phyloP scores from a whole-genome alignment of 352 stramenopile genomes.

The Blastocystis sp. region DNA sequence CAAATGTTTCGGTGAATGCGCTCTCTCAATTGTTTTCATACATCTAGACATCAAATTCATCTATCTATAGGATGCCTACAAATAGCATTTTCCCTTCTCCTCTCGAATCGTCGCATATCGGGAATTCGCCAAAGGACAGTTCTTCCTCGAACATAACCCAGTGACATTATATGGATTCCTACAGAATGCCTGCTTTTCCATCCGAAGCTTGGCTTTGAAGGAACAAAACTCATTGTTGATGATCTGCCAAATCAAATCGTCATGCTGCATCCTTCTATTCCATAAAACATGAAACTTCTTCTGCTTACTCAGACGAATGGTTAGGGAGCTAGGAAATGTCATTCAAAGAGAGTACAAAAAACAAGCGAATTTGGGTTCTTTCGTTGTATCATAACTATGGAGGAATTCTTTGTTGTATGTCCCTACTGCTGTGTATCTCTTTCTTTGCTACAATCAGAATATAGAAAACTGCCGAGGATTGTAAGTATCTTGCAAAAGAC shows the following conservation, averaged over 20 bases:
- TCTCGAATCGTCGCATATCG: slow-evolving; percentile 94
- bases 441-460: background rate
- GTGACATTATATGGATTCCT: slow-evolving; percentile 92
- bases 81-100: slow-evolving; percentile 83
- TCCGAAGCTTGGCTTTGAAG: slow-evolving; percentile 86
- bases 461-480: slow-evolving; percentile 44
- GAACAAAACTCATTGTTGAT: slow-evolving; percentile 97
- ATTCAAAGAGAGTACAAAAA: background rate
- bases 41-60: background rate
- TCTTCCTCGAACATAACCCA: slow-evolving; percentile 87
- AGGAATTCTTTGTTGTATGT: slow-evolving; percentile 38
- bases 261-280: slow-evolving; percentile 77
- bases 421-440: background rate
- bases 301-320: background rate
- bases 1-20: slow-evolving; percentile 92
- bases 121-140: slow-evolving; percentile 92
- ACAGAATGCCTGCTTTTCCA: slow-evolving; percentile 86
- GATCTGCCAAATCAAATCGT: slow-evolving; percentile 97
- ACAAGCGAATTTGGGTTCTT: background rate
- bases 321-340: slow-evolving; percentile 11
- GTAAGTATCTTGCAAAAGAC: slow-evolving; percentile 47
- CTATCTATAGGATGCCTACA: slow-evolving; percentile 10
- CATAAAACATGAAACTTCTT: background rate
- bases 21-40: slow-evolving; percentile 96
- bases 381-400: background rate